A percentile compares a stretch with the other conserved stretches of the same genome.
phyloP scores from a whole-genome alignment of 257 asterid genomes.

The Solanum ossicruentum region DNA sequence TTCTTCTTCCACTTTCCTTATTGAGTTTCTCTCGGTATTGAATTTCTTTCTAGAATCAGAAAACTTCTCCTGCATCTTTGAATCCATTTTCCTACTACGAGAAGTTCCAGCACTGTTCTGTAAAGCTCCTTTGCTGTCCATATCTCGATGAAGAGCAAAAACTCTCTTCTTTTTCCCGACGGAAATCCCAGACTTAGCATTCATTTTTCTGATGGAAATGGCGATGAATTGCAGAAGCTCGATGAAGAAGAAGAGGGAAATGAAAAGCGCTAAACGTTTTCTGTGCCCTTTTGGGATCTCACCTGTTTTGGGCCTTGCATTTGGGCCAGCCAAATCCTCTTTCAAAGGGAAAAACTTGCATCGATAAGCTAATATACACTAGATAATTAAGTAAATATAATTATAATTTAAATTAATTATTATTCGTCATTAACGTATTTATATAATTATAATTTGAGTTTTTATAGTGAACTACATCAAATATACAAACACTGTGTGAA shows the following conservation, averaged over 20 bases:
- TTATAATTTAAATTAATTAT: no score
- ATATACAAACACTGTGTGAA: no score
- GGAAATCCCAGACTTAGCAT: slow-evolving; percentile 6
- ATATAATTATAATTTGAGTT: no score
- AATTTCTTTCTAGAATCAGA: slow-evolving; percentile 6
- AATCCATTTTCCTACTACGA: slow-evolving; percentile 7
- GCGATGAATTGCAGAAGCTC: neutral
- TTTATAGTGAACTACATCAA: no score
- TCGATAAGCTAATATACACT: no score
- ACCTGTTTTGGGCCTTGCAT: neutral
- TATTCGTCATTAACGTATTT: no score
- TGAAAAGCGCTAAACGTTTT: neutral
- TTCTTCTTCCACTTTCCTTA: slow-evolving; percentile 7
- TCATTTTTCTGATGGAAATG: neutral
- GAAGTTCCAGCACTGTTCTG: neutral
- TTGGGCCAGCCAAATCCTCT: neutral
- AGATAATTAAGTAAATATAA: no score
- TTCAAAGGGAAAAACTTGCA: no score
- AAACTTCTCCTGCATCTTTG: slow-evolving; percentile 18
- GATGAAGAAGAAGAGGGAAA: neutral
- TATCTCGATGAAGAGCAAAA: slow-evolving; percentile 13
- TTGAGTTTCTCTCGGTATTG: slow-evolving; percentile 19
- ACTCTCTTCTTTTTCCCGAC: slow-evolving; percentile 46
- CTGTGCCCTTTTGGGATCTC: neutral
- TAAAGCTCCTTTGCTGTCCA: neutral